A percentile compares a stretch with the other conserved stretches of the same genome.
These are phyloP conservation scores for Rhodofomes roseus DNA, from an alignment of 1,284 basidiomycete genomes.

Conservation along the genomic window DNA sequence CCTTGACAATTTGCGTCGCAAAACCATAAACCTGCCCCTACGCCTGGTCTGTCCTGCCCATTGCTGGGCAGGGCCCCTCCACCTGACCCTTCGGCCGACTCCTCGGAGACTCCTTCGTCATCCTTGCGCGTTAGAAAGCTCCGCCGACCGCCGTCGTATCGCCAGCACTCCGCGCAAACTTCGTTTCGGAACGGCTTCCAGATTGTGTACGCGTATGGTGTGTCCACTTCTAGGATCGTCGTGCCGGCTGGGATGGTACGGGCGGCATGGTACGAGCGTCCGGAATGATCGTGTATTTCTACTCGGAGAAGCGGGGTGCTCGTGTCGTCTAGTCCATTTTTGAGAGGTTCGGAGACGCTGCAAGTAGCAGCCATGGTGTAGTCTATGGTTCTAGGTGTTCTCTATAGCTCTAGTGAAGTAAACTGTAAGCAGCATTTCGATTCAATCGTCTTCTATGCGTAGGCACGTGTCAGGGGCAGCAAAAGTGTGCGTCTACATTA, in stretches of 20 bases:
- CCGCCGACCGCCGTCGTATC: slow-evolving; percentile 45
- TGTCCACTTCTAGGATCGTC: slow-evolving; percentile 20
- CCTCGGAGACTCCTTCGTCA: slow-evolving; percentile 14
- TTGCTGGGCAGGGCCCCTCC: background rate
- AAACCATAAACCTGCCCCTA: slow-evolving; percentile 46
- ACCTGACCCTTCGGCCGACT: background rate
- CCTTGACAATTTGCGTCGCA: slow-evolving; percentile 47
- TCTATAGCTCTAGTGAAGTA: too few relatives aligned
- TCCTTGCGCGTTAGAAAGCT: slow-evolving; percentile 26
- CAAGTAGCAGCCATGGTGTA: too few relatives aligned
- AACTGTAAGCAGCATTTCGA: too few relatives aligned
- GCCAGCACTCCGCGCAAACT: slow-evolving; percentile 61
- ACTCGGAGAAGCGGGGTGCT: slow-evolving; percentile 10
- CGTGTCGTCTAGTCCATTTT: background rate
- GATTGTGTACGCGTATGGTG: slow-evolving; percentile 27
- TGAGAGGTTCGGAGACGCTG: background rate
- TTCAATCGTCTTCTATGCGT: too few relatives aligned
- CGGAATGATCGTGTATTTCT: slow-evolving; percentile 17
- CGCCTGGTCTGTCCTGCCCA: background rate
- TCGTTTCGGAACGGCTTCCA: slow-evolving; percentile 51
- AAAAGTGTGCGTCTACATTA: too few relatives aligned
- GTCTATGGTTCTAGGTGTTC: too few relatives aligned
- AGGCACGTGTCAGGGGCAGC: too few relatives aligned
- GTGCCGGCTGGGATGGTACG: slow-evolving; percentile 13
- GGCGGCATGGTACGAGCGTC: slow-evolving; percentile 26